Evolutionary conservation across 495 filamentous ascomycete species (phyloP).

Genomic region (Apodospora peruviana): DNA sequence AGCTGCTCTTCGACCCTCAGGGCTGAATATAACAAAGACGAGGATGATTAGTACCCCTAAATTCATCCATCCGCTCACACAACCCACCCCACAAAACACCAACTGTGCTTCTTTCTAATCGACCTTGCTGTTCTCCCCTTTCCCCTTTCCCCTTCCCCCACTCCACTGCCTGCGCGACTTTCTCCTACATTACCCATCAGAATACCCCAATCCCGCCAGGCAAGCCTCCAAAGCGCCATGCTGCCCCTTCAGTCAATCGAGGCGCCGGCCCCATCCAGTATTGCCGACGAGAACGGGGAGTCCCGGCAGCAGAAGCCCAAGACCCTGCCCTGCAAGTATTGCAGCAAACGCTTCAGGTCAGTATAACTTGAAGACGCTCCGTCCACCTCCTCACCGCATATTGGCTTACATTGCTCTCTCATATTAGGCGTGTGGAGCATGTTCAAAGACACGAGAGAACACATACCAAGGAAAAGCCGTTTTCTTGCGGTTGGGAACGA

Average conservation of each 20-base stretch:
- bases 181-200: slow-evolving; percentile 22
- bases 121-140: slow-evolving; percentile 15
- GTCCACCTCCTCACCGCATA: slow-evolving; percentile 23
- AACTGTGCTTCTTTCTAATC: slow-evolving; percentile 7
- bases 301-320: slow-evolving; percentile 48
- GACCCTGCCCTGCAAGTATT: slow-evolving; percentile 50
- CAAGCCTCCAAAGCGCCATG: slow-evolving; percentile 31
- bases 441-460: slow-evolving; percentile 57
- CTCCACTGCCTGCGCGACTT: slow-evolving; percentile 17
- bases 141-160: slow-evolving; percentile 16
- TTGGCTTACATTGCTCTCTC: slow-evolving; percentile 37
- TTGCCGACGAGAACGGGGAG: slow-evolving; percentile 42
- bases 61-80: slow-evolving; percentile 15
- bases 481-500: slow-evolving; percentile 45
- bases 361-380: slow-evolving; percentile 12
- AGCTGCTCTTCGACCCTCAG: slow-evolving; percentile 1
- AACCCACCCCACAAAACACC: slow-evolving; percentile 21
- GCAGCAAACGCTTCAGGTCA: slow-evolving; percentile 51
- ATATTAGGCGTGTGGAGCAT: slow-evolving; percentile 54
- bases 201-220: slow-evolving; percentile 36
- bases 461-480: slow-evolving; percentile 58
- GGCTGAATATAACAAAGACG: slow-evolving; percentile 15
- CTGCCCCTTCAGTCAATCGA: slow-evolving; percentile 46
- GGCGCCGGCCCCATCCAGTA: slow-evolving; percentile 31
- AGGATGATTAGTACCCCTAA: slow-evolving; percentile 19